Evolutionary conservation across 345 rosid species (phyloP).

Genomic region (Noccaea bulbosa): DNA sequence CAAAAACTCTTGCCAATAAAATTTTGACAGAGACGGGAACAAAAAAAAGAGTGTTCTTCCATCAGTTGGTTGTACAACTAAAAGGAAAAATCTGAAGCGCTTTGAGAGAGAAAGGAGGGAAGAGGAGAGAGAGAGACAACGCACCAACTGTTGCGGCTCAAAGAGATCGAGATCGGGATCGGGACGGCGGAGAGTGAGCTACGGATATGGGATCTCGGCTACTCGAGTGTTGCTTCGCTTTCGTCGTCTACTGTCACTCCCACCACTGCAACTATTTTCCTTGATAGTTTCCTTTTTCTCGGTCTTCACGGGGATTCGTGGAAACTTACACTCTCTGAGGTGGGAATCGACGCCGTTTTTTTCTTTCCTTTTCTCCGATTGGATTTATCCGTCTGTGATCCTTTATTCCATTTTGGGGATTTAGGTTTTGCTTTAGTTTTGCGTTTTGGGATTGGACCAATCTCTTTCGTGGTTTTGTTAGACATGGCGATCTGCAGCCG

Average conservation of each 20-base stretch:
- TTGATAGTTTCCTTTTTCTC: constrained; percentile 21
- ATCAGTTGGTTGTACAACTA: constrained; percentile 25
- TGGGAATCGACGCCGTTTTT: constrained; percentile 10
- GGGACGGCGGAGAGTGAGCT: constrained; percentile 40
- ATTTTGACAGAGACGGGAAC: constrained; percentile 18
- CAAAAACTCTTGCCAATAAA: constrained; percentile 28
- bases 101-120: constrained; percentile 26
- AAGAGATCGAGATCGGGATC: constrained; percentile 43
- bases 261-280: constrained; percentile 28
- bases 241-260: constrained; percentile 46
- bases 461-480: constrained; percentile 9
- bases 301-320: neutral
- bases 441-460: constrained; percentile 2
- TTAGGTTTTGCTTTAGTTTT: constrained; percentile 32
- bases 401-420: constrained; percentile 30
- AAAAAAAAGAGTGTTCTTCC: constrained; percentile 26
- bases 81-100: constrained; percentile 8
- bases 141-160: constrained; percentile 33
- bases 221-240: constrained; percentile 31
- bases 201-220: constrained; percentile 46
- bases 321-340: constrained; percentile 32
- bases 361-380: constrained; percentile 5
- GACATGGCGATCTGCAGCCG: constrained; percentile 23
- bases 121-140: constrained; percentile 37
- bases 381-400: constrained; percentile 1